Conservation (phyloP, 106 monocot species). For the Iris macrosiphon region DNA sequence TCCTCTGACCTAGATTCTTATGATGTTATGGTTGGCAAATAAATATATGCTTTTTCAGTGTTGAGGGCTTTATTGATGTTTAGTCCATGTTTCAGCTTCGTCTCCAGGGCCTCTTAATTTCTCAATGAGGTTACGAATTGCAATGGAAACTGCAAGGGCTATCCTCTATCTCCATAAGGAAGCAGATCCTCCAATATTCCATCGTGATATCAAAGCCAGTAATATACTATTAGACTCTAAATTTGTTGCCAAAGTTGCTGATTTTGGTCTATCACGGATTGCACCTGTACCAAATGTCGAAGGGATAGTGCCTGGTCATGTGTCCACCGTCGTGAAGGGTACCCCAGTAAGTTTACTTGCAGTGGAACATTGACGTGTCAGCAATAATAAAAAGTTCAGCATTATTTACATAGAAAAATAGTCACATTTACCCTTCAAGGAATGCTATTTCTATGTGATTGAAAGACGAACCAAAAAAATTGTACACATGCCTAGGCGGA, state of each 20-base stretch:
- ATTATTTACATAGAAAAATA: not conserved
- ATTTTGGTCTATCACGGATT: constrained; percentile 89
- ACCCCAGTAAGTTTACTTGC: constrained; percentile 64
- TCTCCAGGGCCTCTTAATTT: constrained; percentile 33
- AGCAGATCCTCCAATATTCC: constrained; percentile 89
- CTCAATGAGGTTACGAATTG: constrained; percentile 53
- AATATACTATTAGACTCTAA: constrained; percentile 80
- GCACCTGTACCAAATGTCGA: constrained; percentile 65
- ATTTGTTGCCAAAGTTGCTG: constrained; percentile 77
- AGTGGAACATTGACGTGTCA: not conserved
- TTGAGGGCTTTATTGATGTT: not conserved
- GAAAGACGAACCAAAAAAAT: no score
- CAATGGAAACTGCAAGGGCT: constrained; percentile 71
- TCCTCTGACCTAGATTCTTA: no score
- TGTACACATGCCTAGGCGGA: no score
- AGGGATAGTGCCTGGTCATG: constrained; percentile 41
- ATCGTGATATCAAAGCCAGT: constrained; percentile 94
- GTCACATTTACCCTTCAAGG: no score
- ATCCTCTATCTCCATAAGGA: constrained; percentile 84
- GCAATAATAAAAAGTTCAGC: no score
- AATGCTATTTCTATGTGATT: no score
- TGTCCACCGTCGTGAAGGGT: constrained; percentile 89
- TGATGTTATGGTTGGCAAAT: no score
- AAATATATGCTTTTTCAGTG: no score
- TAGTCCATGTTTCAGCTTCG: constrained; percentile 28